Conservation (phyloP, 1,284 basidiomycete genomes). For the Rhodotorula sp. region DNA sequence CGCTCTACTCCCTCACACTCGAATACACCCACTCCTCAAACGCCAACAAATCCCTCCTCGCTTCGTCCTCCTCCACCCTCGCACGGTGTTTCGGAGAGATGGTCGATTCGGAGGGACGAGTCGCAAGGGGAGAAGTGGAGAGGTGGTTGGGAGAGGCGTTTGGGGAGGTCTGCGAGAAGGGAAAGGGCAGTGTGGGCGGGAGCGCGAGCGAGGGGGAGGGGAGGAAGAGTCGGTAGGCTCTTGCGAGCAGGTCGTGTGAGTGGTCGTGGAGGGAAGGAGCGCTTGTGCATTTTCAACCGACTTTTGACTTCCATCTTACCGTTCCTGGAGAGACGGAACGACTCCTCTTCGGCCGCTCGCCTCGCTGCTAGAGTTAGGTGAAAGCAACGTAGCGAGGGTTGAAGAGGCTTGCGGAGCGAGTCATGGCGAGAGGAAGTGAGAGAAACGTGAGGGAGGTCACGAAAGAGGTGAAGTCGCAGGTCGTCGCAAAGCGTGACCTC, state of each 20-base stretch:
- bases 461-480: no score
- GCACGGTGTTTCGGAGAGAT: constrained; percentile 28
- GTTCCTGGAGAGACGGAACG: no score
- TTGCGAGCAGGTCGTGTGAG: background rate
- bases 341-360: no score
- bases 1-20: constrained; percentile 63
- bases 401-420: no score
- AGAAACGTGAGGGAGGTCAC: no score
- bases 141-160: constrained; percentile 28
- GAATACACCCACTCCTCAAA: constrained; percentile 69
- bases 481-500: no score
- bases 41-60: constrained; percentile 59
- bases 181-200: background rate
- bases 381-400: no score
- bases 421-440: no score
- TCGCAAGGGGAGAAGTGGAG: constrained; percentile 32
- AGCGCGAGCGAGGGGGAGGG: background rate
- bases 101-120: constrained; percentile 39
- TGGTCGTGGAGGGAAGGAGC: no score
- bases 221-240: background rate
- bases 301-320: no score
- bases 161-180: background rate
- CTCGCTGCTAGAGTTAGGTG: no score
- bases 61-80: constrained; percentile 5
- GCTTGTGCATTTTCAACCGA: no score